Percentiles rank a stretch among this genome's conserved stretches.
phyloP scores from a whole-genome alignment of 805 yeast species.

The Phaffomyces opuntiae region DNA sequence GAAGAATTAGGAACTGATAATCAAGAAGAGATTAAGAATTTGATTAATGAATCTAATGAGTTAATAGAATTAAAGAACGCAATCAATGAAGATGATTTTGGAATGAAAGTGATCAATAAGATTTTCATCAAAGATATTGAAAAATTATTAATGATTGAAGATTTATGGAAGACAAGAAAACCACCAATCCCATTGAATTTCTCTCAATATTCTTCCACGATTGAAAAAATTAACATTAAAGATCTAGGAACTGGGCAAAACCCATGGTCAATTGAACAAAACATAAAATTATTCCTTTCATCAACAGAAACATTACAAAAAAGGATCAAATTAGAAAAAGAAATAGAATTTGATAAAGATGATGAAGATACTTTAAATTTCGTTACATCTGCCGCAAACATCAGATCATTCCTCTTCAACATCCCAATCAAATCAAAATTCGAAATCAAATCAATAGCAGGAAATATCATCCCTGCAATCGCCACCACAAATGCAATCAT shows the following conservation, averaged over 20 bases:
- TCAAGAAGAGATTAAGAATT: constrained; percentile 54
- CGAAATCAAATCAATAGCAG: constrained; percentile 91
- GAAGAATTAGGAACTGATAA: constrained; percentile 55
- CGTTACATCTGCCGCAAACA: constrained; percentile 79
- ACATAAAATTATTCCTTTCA: constrained; percentile 48
- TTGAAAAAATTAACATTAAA: constrained; percentile 11
- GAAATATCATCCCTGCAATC: constrained; percentile 96
- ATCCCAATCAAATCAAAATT: constrained; percentile 73
- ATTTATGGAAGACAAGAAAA: constrained; percentile 68
- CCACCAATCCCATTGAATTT: constrained; percentile 60
- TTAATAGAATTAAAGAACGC: constrained; percentile 41
- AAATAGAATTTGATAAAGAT: constrained; percentile 81
- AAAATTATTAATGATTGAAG: constrained; percentile 60
- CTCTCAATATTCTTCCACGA: constrained; percentile 11
- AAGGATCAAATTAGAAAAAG: constrained; percentile 34
- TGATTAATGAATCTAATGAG: constrained; percentile 63
- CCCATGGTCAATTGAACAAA: constrained; percentile 58
- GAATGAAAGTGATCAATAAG: constrained; percentile 44
- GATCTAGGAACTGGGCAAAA: constrained; percentile 29
- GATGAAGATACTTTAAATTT: constrained; percentile 87
- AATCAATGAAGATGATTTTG: constrained; percentile 27
- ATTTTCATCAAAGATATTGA: constrained; percentile 72
- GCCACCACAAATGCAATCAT: constrained; percentile 96
- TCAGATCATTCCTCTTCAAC: constrained; percentile 62
- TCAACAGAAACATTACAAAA: constrained; percentile 43